Evolutionary conservation across 768 basidiomycete genomes (phyloP), one percentile per base, ranked within the genome.

Genomic region (Suillus sp.): DNA sequence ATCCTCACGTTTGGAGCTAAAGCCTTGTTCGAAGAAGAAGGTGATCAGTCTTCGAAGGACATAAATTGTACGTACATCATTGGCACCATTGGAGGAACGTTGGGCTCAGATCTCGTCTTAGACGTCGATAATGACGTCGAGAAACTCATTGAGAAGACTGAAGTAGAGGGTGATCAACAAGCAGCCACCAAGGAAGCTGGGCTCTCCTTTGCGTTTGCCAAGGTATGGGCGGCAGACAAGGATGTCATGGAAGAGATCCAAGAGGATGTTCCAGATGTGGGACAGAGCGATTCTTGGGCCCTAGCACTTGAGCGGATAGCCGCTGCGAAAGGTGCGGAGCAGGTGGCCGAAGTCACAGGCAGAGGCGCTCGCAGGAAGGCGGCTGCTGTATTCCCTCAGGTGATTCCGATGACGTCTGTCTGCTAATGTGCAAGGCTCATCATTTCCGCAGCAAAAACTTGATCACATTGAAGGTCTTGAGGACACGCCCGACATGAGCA

Each of bases 1-100:
- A 94, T 97, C 64, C 83, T 98, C 18, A 90, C 92, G 13, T 93
- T 89, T 68, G 96, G 96, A 30, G 95, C 95, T 13, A 86, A 90
- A 74, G 86, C 90, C 0, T 80, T 99, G 11, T 96, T 97, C 70
- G 87, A 91, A 47, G 84, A 85, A 38, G 84, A 85, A 40, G 84
- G 83, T 16, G 77, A 84, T 62, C 81, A 76, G 30, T 75, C 81
- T 8, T 74, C 79, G 10, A 82, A 86, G 48, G 91, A 95, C 66
- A 91, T 94, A 34, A 78, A 78, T 56, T 95, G 92, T 91, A 69
- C 70, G 82, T 75, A 63, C 27, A 54, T 20, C 50, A 55, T 57
- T 8, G 9, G 22, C 53, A 55, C 50, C 40, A 22, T 43, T 27
- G 22, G 16, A 43, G 37, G 18, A 22, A 48, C 14, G 37, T 62